phyloP scores from a whole-genome alignment of 2,329 filamentous ascomycete genomes.

The Colletotrichum sansevieriae region DNA sequence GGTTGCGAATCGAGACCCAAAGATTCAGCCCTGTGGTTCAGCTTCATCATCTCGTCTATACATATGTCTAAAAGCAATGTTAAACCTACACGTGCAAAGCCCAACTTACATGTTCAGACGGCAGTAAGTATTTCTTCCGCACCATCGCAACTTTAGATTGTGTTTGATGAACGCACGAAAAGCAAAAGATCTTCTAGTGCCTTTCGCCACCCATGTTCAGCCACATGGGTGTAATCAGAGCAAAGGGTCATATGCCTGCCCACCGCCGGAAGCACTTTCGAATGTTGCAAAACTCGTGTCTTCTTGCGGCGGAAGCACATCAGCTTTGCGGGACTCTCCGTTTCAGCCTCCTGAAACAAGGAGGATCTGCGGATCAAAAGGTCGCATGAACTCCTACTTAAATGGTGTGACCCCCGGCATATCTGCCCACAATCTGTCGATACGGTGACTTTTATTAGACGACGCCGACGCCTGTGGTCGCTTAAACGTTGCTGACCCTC shows the following conservation, averaged over 20 bases:
- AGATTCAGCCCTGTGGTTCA: background rate
- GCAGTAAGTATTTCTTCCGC: too few relatives aligned
- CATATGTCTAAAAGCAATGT: too few relatives aligned
- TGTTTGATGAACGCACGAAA: background rate
- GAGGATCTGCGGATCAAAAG: conserved; percentile 21
- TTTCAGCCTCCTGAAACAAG: conserved; percentile 41
- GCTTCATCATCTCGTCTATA: background rate
- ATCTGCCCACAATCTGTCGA: conserved; percentile 20
- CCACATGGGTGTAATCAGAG: too few relatives aligned
- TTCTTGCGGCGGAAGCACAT: conserved; percentile 25
- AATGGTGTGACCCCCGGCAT: background rate
- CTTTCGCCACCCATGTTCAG: too few relatives aligned
- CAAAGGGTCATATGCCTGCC: too few relatives aligned
- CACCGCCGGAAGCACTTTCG: background rate
- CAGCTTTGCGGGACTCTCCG: conserved; percentile 15
- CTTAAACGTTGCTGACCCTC: too few relatives aligned
- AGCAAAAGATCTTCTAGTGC: too few relatives aligned
- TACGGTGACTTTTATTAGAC: conserved; percentile 3
- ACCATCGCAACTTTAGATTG: too few relatives aligned
- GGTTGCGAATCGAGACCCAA: conserved; percentile 17
- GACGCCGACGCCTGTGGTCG: background rate
- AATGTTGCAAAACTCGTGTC: conserved; percentile 8
- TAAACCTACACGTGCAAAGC: too few relatives aligned
- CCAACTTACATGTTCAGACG: too few relatives aligned
- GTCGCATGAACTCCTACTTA: conserved; percentile 21